phyloP scores from a whole-genome alignment of 257 asterid species.

The Nemophila menziesii region DNA sequence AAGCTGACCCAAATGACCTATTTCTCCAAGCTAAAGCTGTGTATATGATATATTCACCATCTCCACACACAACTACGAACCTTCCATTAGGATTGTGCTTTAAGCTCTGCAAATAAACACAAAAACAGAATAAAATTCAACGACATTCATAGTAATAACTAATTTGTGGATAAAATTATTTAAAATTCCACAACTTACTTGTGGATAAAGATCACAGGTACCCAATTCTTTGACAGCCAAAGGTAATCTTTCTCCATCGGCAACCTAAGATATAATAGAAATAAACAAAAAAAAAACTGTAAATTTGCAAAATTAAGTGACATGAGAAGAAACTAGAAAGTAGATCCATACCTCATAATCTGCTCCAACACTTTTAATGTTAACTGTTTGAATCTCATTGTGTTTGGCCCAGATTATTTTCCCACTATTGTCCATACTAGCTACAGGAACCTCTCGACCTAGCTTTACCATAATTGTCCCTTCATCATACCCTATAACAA shows the following conservation, averaged over 20 bases:
- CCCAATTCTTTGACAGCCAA: conserved; percentile 95
- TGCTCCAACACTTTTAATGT: conserved; percentile 84
- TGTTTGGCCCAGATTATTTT: conserved; percentile 96
- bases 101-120: conserved; percentile 46
- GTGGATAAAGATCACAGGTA: conserved; percentile 95
- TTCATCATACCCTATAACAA: conserved; percentile 95
- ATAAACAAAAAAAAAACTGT: conserved; percentile 3
- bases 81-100: conserved; percentile 98
- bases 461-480: conserved; percentile 97
- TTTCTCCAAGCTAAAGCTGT: conserved; percentile 99
- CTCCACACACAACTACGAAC: conserved; percentile 96
- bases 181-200: conserved; percentile 36
- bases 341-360: conserved; percentile 76
- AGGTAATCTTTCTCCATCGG: conserved; percentile 96
- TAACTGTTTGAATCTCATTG: conserved; percentile 94
- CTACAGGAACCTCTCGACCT: conserved; percentile 96
- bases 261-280: conserved; percentile 37
- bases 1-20: conserved; percentile 86
- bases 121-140: conserved; percentile 3
- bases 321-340: conserved; percentile 3
- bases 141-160: too few relatives aligned
- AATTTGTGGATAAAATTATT: background rate
- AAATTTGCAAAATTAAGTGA: background rate
- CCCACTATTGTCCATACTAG: conserved; percentile 96
- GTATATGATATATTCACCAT: conserved; percentile 88